Percentiles rank a stretch among this genome's conserved stretches.
These are phyloP conservation scores for Tardiomyces depauwii DNA, from an alignment of 1,139 yeast genomes.

Conservation along the genomic window DNA sequence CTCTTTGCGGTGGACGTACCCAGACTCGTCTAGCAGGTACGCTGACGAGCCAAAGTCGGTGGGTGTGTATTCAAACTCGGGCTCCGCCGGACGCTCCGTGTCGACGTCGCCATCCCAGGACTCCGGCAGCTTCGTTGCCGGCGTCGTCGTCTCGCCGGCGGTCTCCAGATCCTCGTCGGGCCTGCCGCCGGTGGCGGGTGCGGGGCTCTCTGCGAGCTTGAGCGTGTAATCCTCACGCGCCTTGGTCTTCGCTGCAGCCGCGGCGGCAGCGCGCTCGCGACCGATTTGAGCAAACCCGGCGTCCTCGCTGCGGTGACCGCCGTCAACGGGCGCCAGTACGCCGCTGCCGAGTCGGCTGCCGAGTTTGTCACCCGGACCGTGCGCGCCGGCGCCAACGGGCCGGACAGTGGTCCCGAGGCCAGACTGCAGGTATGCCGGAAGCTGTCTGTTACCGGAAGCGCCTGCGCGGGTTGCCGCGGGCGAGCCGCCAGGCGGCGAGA, in stretches of 20 bases:
- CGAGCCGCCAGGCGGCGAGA: background rate
- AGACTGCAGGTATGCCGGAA: background rate
- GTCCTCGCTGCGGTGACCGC: background rate
- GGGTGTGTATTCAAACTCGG: background rate
- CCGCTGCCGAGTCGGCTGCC: background rate
- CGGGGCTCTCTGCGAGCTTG: background rate
- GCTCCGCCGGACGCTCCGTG: background rate
- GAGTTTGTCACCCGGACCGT: background rate
- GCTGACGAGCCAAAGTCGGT: background rate
- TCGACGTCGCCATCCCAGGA: background rate
- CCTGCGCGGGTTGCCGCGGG: too few species aligned
- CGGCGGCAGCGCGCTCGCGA: background rate
- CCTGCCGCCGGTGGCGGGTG: background rate
- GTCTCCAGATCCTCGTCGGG: background rate
- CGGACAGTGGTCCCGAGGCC: background rate
- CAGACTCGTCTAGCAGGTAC: background rate
- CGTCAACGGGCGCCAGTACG: background rate
- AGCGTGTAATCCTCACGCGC: background rate
- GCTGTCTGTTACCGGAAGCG: background rate
- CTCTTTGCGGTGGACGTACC: background rate
- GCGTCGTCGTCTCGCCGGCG: background rate
- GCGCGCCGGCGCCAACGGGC: background rate
- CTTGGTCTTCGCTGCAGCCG: background rate
- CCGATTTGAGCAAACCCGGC: background rate
- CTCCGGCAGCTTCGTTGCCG: background rate